Base-by-base conservation (phyloP, 2,329 filamentous ascomycete genomes). In the Zymoseptoria passerinii region DNA sequence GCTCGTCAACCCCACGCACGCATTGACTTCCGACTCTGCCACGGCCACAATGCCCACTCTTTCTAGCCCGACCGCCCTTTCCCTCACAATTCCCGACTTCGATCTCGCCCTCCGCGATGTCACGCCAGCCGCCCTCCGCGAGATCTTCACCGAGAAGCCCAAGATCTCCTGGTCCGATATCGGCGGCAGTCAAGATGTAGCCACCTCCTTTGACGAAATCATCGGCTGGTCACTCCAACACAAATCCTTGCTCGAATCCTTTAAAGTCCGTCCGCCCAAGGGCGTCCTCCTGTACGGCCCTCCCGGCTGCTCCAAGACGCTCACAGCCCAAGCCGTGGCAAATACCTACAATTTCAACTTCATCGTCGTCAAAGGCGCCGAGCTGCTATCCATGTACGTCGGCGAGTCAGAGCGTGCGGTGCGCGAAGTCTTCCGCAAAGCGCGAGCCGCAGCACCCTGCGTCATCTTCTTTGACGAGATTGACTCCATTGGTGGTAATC, bases 391-490 rank as follows among this genome's bases (percentile, higher is more conserved):
- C 75, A 96, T 95, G 89, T 97, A 96, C 73, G 92, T 97, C 18
- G 92, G 92, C 61, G 92, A 97, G 73, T 92, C 91, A 1, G 92
- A 97, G 75, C 84, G 90, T 9, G 86, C 88, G 7, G 82, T 96
- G 49, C 85, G 92, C 44, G 88, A 90, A 57, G 83, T 96, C 1
- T 96, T 97, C 71, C 82, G 86, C 55, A 89, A 92, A 66, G 92
- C 92, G 1, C 82, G 88, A 49, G 86, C 87, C n/a, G 92, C 91
- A 8, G 85, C 86, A 54, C 92, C 92, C 0, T 91, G 89, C 71
- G 92, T 96, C 74, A 91, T 97, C 67, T 97, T 96, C 79, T 96
- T 96, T 65, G 92, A 97, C 71, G 92, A 97, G 73, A 94, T 97
- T 66, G 92, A 97, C 74, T 86, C 89, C 4, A 92, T 97, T 62